These are phyloP conservation scores for Euphrasia confusa DNA, from an alignment of 257 asterid genomes.

Conservation along the genomic window DNA sequence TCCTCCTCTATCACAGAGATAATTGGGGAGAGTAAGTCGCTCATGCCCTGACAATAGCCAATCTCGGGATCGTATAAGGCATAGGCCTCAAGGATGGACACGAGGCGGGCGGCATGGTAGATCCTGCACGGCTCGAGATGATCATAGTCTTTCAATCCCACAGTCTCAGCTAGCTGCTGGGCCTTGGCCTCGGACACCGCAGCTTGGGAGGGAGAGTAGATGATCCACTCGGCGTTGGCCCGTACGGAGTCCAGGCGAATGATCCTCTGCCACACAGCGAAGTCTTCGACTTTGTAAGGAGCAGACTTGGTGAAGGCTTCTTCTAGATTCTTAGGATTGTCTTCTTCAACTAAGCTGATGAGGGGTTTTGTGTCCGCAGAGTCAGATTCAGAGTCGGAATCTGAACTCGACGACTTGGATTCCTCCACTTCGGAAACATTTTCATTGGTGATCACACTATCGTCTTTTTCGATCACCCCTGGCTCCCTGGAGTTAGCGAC, in stretches of 20 bases:
- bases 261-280: constrained; percentile 75
- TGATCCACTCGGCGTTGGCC: constrained; percentile 68
- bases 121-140: constrained; percentile 73
- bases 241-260: constrained; percentile 90
- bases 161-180: constrained; percentile 54
- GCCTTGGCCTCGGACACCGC: constrained; percentile 59
- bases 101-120: constrained; percentile 80
- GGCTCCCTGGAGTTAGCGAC: constrained; percentile 28
- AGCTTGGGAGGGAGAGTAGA: constrained; percentile 68
- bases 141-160: constrained; percentile 69
- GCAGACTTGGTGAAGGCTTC: constrained; percentile 15
- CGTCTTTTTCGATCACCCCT: constrained; percentile 29
- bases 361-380: constrained; percentile 53
- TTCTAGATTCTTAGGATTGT: constrained; percentile 31
- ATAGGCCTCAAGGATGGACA: constrained; percentile 81
- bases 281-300: constrained; percentile 51
- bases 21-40: constrained; percentile 86
- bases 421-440: constrained; percentile 40
- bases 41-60: constrained; percentile 98
- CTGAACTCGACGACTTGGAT: constrained; percentile 51
- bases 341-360: constrained; percentile 33
- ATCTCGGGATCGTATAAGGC: constrained; percentile 75
- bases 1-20: constrained; percentile 76
- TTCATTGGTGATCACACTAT: constrained; percentile 32
- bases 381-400: constrained; percentile 45